Evolutionary conservation across 2,329 filamentous ascomycete genomes (phyloP), one percentile per base, ranked within the genome.

Genomic region (Aphanocladium album): DNA sequence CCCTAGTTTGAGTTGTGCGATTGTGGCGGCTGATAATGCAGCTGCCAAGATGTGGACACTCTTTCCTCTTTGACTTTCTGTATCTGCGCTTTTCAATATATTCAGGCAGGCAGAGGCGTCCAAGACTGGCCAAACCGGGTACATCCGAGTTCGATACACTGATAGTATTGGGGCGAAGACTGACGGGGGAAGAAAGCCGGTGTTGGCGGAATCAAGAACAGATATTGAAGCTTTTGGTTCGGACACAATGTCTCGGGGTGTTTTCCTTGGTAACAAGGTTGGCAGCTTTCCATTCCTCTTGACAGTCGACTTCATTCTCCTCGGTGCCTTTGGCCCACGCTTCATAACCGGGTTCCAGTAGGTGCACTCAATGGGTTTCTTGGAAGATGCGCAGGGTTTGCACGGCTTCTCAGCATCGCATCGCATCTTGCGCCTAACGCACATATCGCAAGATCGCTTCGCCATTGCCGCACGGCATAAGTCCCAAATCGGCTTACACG

Each of bases 281-380:
- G n/a, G 7, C n/a, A 46, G 17, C n/a, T 46, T 46, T 21, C 43
- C 19, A 30, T 9, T 9, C 19, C 43, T 19, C 25, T n/a, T 50
- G 25, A 21, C 19, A 77, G 74, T 23, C 69, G 68, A 53, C 65
- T 69, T 58, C 64, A 70, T 57, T 66, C 64, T 51, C 74, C 66
- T 16, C 71, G 70, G 5, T 70, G 50, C 14, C 27, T 64, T 64
- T 41, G 62, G 62, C 12, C 62, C 62, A n/a, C 62, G 62, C 43
- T 64, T 64, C 21, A 62, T 23, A 23, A 64, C 50, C 16, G 62
- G 62, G 25, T 62, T 62, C 39, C 56, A 39, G 37, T 63, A 63
- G 23, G 62, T 63, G 47, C 60, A 63, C 14, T 62, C 62, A n/a
- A 60, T 60, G 19, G 52, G 46, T 57, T 55, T 45, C 12, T 59